Evolutionary conservation across 257 asterid genomes (phyloP).

Genomic region (Scutellaria galericulata): DNA sequence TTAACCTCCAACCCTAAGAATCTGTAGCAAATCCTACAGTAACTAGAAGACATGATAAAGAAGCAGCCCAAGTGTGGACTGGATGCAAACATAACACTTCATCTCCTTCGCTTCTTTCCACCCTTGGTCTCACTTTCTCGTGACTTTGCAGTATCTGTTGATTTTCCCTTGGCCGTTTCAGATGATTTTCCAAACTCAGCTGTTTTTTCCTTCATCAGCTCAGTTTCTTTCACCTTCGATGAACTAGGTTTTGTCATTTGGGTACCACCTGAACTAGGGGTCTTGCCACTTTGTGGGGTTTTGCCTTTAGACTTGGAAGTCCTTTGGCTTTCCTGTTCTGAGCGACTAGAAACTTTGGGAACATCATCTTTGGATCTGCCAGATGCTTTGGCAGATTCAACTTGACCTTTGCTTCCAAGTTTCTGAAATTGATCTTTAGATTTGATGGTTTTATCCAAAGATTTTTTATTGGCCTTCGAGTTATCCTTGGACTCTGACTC

Average conservation of each 20-base stretch:
- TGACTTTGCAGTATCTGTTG: slow-evolving; percentile 46
- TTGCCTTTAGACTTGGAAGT: slow-evolving; percentile 60
- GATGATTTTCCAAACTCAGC: slow-evolving; percentile 44
- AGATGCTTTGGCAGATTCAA: slow-evolving; percentile 53
- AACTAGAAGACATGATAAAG: slow-evolving; percentile 25
- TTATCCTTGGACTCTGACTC: slow-evolving; percentile 49
- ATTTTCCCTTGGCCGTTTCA: slow-evolving; percentile 50
- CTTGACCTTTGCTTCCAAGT: slow-evolving; percentile 44
- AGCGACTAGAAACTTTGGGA: slow-evolving; percentile 51
- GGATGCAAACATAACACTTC: slow-evolving; percentile 22
- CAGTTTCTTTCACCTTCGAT: slow-evolving; percentile 64
- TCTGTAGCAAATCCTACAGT: slow-evolving; percentile 30
- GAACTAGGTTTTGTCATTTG: slow-evolving; percentile 50
- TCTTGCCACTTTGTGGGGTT: slow-evolving; percentile 51
- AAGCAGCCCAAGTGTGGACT: slow-evolving; percentile 25
- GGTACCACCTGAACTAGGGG: slow-evolving; percentile 47
- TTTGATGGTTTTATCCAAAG: slow-evolving; percentile 44
- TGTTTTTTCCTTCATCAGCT: slow-evolving; percentile 47
- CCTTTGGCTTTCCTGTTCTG: slow-evolving; percentile 52
- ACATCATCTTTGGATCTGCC: slow-evolving; percentile 59
- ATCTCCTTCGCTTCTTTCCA: slow-evolving; percentile 66
- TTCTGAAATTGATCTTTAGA: slow-evolving; percentile 41
- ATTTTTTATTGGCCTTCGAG: slow-evolving; percentile 49
- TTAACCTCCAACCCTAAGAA: slow-evolving; percentile 36
- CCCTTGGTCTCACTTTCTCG: slow-evolving; percentile 57